Evolutionary conservation across 75 land plant genomes (phyloP).

Genomic region (Isoetes taiwanensis): DNA sequence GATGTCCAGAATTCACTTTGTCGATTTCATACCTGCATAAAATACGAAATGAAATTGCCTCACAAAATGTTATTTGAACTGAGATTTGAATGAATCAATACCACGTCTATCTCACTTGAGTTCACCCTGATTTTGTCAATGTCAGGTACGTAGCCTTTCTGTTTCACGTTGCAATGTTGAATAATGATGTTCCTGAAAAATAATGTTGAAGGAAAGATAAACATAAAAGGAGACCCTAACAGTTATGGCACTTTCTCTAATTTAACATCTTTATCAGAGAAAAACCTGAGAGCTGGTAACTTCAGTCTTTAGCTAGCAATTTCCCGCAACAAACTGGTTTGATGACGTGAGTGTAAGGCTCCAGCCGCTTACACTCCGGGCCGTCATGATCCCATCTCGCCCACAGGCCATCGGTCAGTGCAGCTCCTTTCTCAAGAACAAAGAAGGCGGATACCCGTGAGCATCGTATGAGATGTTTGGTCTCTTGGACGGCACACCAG

Average conservation of each 20-base stretch:
- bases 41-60: background rate
- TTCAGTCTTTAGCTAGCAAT: slow-evolving; percentile 53
- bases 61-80: background rate
- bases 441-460: too few relatives aligned
- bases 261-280: too few relatives aligned
- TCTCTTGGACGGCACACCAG: too few relatives aligned
- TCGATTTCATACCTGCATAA: slow-evolving; percentile 80
- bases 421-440: too few relatives aligned
- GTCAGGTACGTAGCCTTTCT: slow-evolving; percentile 63
- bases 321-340: too few relatives aligned
- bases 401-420: too few relatives aligned
- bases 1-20: slow-evolving; percentile 90
- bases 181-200: slow-evolving; percentile 42
- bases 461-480: too few relatives aligned
- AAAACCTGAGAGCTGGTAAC: slow-evolving; percentile 61
- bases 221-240: background rate
- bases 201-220: background rate
- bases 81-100: background rate
- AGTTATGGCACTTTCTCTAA: too few relatives aligned
- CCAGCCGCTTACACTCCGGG: too few relatives aligned
- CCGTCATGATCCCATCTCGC: too few relatives aligned
- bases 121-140: slow-evolving; percentile 87
- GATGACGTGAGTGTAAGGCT: too few relatives aligned
- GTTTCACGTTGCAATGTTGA: slow-evolving; percentile 69
- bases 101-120: slow-evolving; percentile 40